Evolutionary conservation across 331 rosid genomes (phyloP), one percentile per base, ranked within the genome.

Genomic region (Rhamnella rubrinervis): DNA sequence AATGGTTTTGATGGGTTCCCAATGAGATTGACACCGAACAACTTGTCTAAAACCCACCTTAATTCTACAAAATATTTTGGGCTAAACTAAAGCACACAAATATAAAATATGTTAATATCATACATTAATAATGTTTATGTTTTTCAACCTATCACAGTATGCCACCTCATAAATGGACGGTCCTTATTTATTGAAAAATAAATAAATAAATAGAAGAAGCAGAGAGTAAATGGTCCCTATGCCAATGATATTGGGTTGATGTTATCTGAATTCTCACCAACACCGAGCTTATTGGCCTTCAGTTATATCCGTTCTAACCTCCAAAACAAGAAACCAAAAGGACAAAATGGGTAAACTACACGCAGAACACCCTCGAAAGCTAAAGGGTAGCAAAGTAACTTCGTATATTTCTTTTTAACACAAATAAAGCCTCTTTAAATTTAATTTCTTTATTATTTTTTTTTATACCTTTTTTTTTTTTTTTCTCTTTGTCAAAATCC

Each of bases 351-450:
- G 61, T 3, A 65, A 38, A 55, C 41, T 20, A 4, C 61, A 25
- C n/a, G 57, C 12, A 15, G 31, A 63, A 49, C 2, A 31, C 20
- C 12, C 4, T 25, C 0, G 74, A 78, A 66, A 56, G 61, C 49
- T 64, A 70, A 73, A 76, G 80, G 87, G 63, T 15, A 78, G 3
- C 8, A 56, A 68, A 55, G 85, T 80, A 85, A 79, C 77, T 79
- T 77, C 23, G 9, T 0, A 39, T 39, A 39, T 51, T 81, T 47
- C 71, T 70, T 71, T 77, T 67, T 21, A 28, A 57, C 59, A 26
- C 67, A 65, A 75, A 67, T 74, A 76, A 69, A 83, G 85, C 28
- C 65, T 52, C 78, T 73, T 79, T 80, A 70, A 62, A 44, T 23
- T 59, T 55, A 37, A 4, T 28, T 66, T 61, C n/a, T 25, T 31